Evolutionary conservation across 306 rosid species (phyloP), one percentile per base, ranked within the genome.

Genomic region (Casuarina cunninghamiana): DNA sequence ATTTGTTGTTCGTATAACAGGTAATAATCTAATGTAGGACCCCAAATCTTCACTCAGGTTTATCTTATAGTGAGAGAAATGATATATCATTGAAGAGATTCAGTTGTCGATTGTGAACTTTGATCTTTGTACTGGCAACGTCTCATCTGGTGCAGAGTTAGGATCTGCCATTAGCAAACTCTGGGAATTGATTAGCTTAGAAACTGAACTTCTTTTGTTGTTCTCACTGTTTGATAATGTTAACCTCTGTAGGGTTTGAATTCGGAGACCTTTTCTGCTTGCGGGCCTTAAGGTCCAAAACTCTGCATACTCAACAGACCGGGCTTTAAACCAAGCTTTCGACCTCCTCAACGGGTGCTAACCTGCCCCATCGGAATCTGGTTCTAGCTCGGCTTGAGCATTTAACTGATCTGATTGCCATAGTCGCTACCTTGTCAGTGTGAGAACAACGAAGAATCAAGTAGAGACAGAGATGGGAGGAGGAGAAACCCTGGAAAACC

Each of bases 401-500:
- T 48, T 48, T 48, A 48, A 10, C 51, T 13, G 51, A 10, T 48
- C 12, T 48, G 13, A 10, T 48, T 3, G 3, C 51, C 51, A 48
- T 10, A 46, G 51, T 46, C 51, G 13, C 15, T 48, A 10, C 51
- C 11, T 48, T 48, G 13, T 10, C 51, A 48, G 12, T 10, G 13
- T 3, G 13, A 48, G 51, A 48, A 10, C 51, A 48, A 48, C 51
- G 51, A 46, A 46, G 51, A 10, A 9, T 48, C 51, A 3, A 2
- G 51, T 6, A 21, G 35, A 67, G 17, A 53, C 44, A 13, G 76
- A 41, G 21, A 83, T 72, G 87, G 86, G 67, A 79, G 81, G 78
- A 54, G 75, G 69, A 63, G 86, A 75, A 75, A 82, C 79, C 73
- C 79, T 73, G 32, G 82, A 73, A 16, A 73, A 80, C 51, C 88